Evolutionary conservation across 2,329 filamentous ascomycete genomes (phyloP).

Genomic region (Myotisia sp.): DNA sequence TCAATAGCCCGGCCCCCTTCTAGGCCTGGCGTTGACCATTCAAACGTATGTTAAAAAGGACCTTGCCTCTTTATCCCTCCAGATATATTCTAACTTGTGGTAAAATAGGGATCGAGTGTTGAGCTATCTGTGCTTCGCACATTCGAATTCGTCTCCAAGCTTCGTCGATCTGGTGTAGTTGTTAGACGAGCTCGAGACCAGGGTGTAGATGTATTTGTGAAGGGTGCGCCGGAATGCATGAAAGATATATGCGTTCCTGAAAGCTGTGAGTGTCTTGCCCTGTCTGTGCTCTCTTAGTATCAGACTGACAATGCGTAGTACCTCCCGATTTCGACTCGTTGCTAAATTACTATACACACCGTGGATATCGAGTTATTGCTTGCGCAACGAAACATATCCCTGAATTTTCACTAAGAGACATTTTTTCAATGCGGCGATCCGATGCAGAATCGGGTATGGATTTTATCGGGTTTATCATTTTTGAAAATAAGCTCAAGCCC

Average conservation of each 20-base stretch:
- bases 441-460: constrained; percentile 73
- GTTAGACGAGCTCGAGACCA: constrained; percentile 75
- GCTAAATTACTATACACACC: constrained; percentile 79
- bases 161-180: constrained; percentile 83
- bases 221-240: constrained; percentile 94
- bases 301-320: constrained; percentile 36
- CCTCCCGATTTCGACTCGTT: constrained; percentile 82
- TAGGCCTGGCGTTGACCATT: constrained; percentile 15
- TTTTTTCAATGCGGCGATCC: constrained; percentile 79
- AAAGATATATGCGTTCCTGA: constrained; percentile 76
- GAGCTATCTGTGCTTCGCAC: constrained; percentile 82
- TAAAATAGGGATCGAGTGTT: background rate
- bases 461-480: constrained; percentile 93
- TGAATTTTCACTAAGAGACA: constrained; percentile 83
- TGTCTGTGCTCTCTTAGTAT: constrained; percentile 7
- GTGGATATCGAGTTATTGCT: constrained; percentile 90
- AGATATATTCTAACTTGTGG: background rate
- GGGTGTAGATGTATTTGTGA: constrained; percentile 80
- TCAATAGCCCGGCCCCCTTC: constrained; percentile 73
- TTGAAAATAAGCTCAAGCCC: constrained; percentile 95
- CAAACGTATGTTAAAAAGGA: constrained; percentile 11
- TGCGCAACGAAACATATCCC: constrained; percentile 80
- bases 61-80: constrained; percentile 29
- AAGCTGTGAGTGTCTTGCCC: constrained; percentile 45
- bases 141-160: constrained; percentile 89